phyloP scores from a whole-genome alignment of 2,329 filamentous ascomycete genomes.

The Trichoderma hamatum region DNA sequence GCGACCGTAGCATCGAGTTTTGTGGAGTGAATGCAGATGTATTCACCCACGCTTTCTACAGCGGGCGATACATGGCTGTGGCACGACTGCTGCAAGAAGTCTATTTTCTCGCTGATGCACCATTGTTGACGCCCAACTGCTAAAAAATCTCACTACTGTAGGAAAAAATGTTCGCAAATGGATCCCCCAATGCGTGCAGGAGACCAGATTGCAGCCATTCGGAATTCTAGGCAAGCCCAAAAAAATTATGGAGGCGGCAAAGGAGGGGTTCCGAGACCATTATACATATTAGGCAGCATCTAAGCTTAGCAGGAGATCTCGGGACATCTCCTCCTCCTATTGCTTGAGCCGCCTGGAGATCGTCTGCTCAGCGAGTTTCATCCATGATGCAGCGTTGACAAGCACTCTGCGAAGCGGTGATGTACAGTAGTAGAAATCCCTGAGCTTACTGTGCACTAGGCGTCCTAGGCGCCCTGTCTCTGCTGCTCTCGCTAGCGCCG shows the following conservation, averaged over 20 bases:
- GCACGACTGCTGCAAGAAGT: background rate
- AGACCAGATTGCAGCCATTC: conserved; percentile 5
- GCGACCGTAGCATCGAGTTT: background rate
- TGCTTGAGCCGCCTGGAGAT: background rate
- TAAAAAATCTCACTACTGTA: background rate
- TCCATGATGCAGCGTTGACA: conserved; percentile 13
- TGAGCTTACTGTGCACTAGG: conserved; percentile 1
- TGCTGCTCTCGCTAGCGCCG: conserved; percentile 15
- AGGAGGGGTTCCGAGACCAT: background rate
- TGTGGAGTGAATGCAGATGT: background rate
- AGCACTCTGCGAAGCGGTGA: conserved; percentile 9
- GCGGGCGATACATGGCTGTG: background rate
- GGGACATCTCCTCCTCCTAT: background rate
- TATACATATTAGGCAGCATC: background rate
- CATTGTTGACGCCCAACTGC: conserved; percentile 10
- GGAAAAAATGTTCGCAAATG: conserved; percentile 11
- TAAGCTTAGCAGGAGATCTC: background rate
- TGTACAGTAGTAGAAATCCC: conserved; percentile 4
- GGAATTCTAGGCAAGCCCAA: background rate
- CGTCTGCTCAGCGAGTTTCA: background rate
- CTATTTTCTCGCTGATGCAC: background rate
- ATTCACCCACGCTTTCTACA: background rate
- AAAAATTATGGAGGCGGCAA: background rate
- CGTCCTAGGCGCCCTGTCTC: background rate
- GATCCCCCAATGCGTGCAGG: conserved; percentile 9